Evolutionary conservation across 805 yeast genomes (phyloP).

Genomic region (Tanozyma kutaoensis): DNA sequence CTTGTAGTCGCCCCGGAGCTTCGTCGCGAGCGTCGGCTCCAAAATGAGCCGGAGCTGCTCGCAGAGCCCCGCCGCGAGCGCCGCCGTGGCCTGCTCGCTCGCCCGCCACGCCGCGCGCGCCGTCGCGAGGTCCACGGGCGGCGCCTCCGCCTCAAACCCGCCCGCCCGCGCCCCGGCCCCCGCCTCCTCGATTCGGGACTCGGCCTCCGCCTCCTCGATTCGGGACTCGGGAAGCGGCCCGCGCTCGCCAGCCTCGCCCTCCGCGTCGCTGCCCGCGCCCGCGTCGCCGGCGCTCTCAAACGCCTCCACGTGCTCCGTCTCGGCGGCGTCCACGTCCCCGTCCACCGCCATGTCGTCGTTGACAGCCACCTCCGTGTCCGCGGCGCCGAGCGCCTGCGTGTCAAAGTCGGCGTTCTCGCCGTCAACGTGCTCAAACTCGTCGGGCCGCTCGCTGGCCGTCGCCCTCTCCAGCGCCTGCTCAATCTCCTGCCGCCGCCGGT

Average conservation of each 20-base stretch:
- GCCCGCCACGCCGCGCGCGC: constrained; percentile 72
- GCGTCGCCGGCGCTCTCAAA: constrained; percentile 8
- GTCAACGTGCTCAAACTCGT: constrained; percentile 65
- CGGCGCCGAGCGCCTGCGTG: constrained; percentile 90
- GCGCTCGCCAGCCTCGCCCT: constrained; percentile 38
- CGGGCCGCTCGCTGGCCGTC: constrained; percentile 54
- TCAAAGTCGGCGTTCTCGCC: constrained; percentile 68
- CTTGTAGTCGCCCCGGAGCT: constrained; percentile 87
- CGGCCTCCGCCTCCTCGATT: constrained; percentile 5
- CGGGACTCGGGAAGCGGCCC: too few relatives aligned
- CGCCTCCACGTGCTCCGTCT: constrained; percentile 12
- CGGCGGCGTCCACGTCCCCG: constrained; percentile 14
- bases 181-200: constrained; percentile 8
- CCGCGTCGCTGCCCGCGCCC: constrained; percentile 21
- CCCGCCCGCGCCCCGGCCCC: constrained; percentile 11
- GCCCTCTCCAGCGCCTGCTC: constrained; percentile 30
- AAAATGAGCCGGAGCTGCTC: constrained; percentile 88
- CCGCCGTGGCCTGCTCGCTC: constrained; percentile 78
- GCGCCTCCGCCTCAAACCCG: constrained; percentile 7
- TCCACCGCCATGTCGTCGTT: constrained; percentile 11
- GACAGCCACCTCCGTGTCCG: constrained; percentile 45
- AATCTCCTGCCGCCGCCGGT: constrained; percentile 81
- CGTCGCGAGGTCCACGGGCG: constrained; percentile 44
- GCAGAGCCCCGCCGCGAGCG: constrained; percentile 72
- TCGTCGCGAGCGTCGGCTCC: constrained; percentile 95